phyloP scores from a whole-genome alignment of 441 rosid genomes.

The Adansonia gregorii region DNA sequence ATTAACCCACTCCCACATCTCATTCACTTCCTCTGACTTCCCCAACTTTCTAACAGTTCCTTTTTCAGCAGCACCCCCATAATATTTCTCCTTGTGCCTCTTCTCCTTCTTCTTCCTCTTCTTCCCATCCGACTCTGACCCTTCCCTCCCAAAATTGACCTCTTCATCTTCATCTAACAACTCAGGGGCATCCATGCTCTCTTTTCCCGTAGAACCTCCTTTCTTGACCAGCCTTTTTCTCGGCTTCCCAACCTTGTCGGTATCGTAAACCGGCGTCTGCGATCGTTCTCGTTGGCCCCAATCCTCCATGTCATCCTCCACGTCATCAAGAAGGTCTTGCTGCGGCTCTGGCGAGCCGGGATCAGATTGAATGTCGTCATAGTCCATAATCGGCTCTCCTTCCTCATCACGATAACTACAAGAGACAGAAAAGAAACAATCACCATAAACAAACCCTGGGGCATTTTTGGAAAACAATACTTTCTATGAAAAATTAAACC shows the following conservation, averaged over 20 bases:
- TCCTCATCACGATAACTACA: slow-evolving; percentile 85
- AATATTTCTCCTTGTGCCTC: slow-evolving; percentile 47
- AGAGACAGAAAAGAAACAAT: slow-evolving; percentile 9
- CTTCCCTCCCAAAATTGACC: slow-evolving; percentile 42
- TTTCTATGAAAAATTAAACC: slow-evolving; percentile 19
- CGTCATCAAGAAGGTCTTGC: slow-evolving; percentile 53
- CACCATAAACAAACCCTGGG: slow-evolving; percentile 12
- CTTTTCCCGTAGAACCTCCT: slow-evolving; percentile 42
- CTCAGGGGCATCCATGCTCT: slow-evolving; percentile 48
- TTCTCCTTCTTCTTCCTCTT: slow-evolving; percentile 67
- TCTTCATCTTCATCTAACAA: slow-evolving; percentile 62
- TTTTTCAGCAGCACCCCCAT: slow-evolving; percentile 43
- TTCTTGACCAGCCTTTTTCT: slow-evolving; percentile 89
- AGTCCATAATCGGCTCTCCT: slow-evolving; percentile 95
- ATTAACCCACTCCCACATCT: slow-evolving; percentile 89
- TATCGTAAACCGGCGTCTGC: slow-evolving; percentile 67
- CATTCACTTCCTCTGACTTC: slow-evolving; percentile 62
- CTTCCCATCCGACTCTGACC: slow-evolving; percentile 51
- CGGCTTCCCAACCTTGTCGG: slow-evolving; percentile 69
- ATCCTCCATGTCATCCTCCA: slow-evolving; percentile 73
- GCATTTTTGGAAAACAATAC: background rate
- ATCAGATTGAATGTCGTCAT: slow-evolving; percentile 72
- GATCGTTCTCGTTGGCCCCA: slow-evolving; percentile 64
- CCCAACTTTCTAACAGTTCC: slow-evolving; percentile 42
- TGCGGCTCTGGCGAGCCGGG: slow-evolving; percentile 63